A percentile compares a stretch with the other conserved stretches of the same genome.
These are phyloP conservation scores for Colletotrichum somersetense DNA, from an alignment of 2,329 filamentous ascomycete species.

Conservation along the genomic window DNA sequence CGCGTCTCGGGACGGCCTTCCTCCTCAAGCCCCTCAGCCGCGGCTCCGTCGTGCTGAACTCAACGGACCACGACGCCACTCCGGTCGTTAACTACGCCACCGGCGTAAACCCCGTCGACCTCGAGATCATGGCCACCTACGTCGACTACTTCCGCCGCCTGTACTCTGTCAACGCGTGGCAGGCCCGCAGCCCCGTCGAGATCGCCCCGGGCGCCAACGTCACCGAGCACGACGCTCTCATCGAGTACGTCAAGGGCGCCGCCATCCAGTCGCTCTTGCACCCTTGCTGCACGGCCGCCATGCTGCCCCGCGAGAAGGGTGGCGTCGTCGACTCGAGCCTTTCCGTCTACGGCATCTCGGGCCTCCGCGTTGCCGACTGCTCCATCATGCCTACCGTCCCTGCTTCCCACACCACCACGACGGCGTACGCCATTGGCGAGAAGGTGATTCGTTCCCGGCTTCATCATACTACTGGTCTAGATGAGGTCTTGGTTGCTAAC, in stretches of 20 bases:
- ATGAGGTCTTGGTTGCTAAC: background rate
- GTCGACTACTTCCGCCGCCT: slow-evolving; percentile 49
- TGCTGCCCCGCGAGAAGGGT: slow-evolving; percentile 55
- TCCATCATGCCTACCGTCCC: slow-evolving; percentile 46
- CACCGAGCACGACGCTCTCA: slow-evolving; percentile 40
- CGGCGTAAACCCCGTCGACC: slow-evolving; percentile 52
- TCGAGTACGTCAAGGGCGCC: slow-evolving; percentile 45
- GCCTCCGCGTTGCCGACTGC: slow-evolving; percentile 47
- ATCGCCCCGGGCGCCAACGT: slow-evolving; percentile 46
- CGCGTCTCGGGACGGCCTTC: slow-evolving; percentile 44
- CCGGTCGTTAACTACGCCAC: slow-evolving; percentile 53
- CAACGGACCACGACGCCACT: slow-evolving; percentile 44
- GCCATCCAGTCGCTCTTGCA: slow-evolving; percentile 56
- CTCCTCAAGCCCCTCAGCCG: slow-evolving; percentile 52
- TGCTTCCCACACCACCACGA: background rate
- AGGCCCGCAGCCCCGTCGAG: slow-evolving; percentile 38
- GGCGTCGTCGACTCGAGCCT: slow-evolving; percentile 45
- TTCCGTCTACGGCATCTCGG: slow-evolving; percentile 47
- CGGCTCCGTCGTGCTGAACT: slow-evolving; percentile 50
- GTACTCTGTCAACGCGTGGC: slow-evolving; percentile 47
- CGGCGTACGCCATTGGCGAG: slow-evolving; percentile 66
- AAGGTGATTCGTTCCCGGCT: slow-evolving; percentile 49
- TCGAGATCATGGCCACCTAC: slow-evolving; percentile 51
- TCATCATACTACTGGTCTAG: background rate
- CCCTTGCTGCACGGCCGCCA: slow-evolving; percentile 57